Conservation (phyloP, 345 rosid genomes). For the Salix udensis region DNA sequence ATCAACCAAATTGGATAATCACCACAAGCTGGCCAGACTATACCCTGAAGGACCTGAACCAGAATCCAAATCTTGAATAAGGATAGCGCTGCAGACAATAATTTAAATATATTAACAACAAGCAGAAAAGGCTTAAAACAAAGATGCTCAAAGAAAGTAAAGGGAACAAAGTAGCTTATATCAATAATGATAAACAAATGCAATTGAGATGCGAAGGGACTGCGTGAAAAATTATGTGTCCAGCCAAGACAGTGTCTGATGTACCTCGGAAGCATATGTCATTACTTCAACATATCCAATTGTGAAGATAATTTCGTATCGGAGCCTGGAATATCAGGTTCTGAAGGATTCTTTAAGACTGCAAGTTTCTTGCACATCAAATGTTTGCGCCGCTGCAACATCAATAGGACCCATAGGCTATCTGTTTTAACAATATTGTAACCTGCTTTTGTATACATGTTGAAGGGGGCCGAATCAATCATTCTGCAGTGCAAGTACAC, state of each 20-base stretch:
- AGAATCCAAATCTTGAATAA: slow-evolving; percentile 8
- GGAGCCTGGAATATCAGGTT: slow-evolving; percentile 27
- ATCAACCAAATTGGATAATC: slow-evolving; percentile 15
- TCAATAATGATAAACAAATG: neutral
- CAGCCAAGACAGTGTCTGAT: neutral
- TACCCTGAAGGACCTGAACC: slow-evolving; percentile 20
- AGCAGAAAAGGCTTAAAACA: neutral
- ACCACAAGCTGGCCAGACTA: slow-evolving; percentile 7
- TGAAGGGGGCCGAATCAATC: slow-evolving; percentile 82
- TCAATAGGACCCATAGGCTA: slow-evolving; percentile 56
- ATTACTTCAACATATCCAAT: slow-evolving; percentile 23
- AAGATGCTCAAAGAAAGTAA: neutral
- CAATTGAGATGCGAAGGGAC: neutral
- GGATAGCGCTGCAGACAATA: slow-evolving; percentile 6
- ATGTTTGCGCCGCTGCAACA: slow-evolving; percentile 85
- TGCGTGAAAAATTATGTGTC: neutral
- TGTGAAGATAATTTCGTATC: slow-evolving; percentile 39
- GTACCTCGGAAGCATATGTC: slow-evolving; percentile 23
- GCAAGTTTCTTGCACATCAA: slow-evolving; percentile 85
- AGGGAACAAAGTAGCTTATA: neutral
- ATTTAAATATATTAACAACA: neutral
- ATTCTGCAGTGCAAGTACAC: slow-evolving; percentile 90
- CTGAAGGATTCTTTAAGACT: slow-evolving; percentile 14
- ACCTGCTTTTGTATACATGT: slow-evolving; percentile 86
- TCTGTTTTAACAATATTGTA: slow-evolving; percentile 67